Percentiles rank a stretch among this genome's conserved stretches.
Conservation (phyloP, 139 green algal genomes). For the Micromonas pusilla region DNA sequence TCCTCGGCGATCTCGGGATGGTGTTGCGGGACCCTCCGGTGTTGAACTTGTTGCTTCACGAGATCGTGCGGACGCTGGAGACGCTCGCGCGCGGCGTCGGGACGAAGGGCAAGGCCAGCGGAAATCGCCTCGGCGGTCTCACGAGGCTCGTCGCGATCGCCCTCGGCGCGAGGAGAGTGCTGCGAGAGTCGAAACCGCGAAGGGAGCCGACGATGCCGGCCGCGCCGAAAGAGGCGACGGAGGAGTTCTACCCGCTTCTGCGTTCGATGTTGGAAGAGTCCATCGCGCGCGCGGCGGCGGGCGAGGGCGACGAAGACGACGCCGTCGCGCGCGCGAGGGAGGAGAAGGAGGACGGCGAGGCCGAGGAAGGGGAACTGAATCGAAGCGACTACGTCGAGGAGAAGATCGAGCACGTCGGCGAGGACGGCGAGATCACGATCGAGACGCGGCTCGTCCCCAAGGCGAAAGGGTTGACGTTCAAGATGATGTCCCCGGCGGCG, state of each 20-base stretch:
- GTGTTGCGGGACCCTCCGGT: slow-evolving; percentile 31
- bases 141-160: slow-evolving; percentile 12
- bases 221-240: neutral
- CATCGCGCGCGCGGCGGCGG: neutral
- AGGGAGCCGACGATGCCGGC: neutral
- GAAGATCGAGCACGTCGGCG: neutral
- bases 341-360: neutral
- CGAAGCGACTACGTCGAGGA: neutral
- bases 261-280: slow-evolving; percentile 15
- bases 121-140: neutral
- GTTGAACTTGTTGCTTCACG: slow-evolving; percentile 23
- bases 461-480: neutral
- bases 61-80: neutral
- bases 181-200: too few relatives aligned
- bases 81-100: too few relatives aligned
- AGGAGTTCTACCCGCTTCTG: neutral
- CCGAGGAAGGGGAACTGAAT: neutral
- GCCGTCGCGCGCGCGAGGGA: neutral
- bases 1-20: slow-evolving; percentile 30
- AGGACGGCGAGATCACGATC: neutral
- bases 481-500: neutral
- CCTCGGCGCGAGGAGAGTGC: neutral
- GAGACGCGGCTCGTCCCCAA: neutral
- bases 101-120: neutral
- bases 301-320: neutral